phyloP scores from a whole-genome alignment of 163 green algal genomes.

The Chloromonas sp. region DNA sequence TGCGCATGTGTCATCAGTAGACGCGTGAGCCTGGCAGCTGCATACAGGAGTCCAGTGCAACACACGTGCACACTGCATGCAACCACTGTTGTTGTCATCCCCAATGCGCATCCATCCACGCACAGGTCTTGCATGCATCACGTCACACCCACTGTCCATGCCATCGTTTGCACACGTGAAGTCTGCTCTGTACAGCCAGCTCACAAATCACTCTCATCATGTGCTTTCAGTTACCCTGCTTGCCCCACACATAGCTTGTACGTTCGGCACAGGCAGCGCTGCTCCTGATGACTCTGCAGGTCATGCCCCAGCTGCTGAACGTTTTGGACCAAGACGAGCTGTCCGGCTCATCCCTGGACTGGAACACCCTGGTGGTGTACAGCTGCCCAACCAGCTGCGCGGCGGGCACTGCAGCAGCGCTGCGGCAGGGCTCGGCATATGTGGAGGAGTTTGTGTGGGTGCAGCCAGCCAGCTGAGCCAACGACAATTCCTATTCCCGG shows the following conservation, averaged over 20 bases:
- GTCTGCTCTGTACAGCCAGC: too few species aligned
- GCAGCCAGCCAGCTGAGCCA: slow-evolving; percentile 28
- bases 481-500: too few species aligned
- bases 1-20: not conserved
- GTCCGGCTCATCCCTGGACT: slow-evolving; percentile 57
- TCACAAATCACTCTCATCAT: too few species aligned
- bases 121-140: too few species aligned
- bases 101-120: too few species aligned
- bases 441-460: slow-evolving; percentile 80
- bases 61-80: not conserved
- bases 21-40: not conserved
- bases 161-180: too few species aligned
- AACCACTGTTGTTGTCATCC: too few species aligned
- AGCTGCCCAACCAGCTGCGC: slow-evolving; percentile 57
- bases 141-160: too few species aligned
- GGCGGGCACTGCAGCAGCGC: not conserved
- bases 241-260: too few species aligned
- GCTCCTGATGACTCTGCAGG: slow-evolving; percentile 12
- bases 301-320: slow-evolving; percentile 80
- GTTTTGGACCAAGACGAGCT: slow-evolving; percentile 57
- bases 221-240: too few species aligned
- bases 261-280: too few species aligned
- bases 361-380: slow-evolving; percentile 70
- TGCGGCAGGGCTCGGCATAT: slow-evolving; percentile 40
- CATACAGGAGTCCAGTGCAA: not conserved